Base-by-base conservation (phyloP, 495 filamentous ascomycete species). In the Astrothelium subdiscretum region DNA sequence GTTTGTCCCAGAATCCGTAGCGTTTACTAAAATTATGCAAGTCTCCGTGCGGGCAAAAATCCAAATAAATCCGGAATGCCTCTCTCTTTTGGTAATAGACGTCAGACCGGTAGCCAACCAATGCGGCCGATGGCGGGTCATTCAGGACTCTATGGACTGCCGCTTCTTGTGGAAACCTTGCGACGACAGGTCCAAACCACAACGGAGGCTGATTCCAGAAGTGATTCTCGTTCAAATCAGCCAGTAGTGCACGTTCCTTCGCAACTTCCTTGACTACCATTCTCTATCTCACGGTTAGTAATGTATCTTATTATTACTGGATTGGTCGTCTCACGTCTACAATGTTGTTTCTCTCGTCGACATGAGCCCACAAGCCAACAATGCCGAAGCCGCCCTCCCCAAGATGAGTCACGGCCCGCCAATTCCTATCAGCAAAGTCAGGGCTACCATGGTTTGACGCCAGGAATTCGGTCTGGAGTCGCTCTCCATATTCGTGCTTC, bases 21-120 rank as follows among this genome's bases (percentile, higher is more conserved):
- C 24, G 48, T 8, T 10, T 20, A 20, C 8, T 26, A 20, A 54
- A 29, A 15, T 54, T 8, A 8, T 11, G 29, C 24, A 54, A 54
- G 48, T 54, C 24, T 4, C 48, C 48, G 27, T 3, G 60, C 11
- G 57, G 29, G 62, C 63, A 58, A 59, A 57, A 38, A 57, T 69
- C 71, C 67, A 60, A 62, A 63, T 65, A 54, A 27, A 54, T 54
- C 2, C 48, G 48, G 48, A 54, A 54, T 8, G 48, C 48, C 20
- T 54, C 48, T 54, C 20, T 54, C 2, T 54, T 4, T 24, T 10
- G 26, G 24, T 54, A 54, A 3, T 27, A 4, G 0, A 15, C 15
- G 24, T 54, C 48, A 29, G 22, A 26, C 29, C 48, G 48, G 15
- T 54, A 54, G 24, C 48, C 48, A 8, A 54, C 24, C 20, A 54